Evolutionary conservation across 345 rosid species (phyloP), one percentile per base, ranked within the genome.

Genomic region (Gossypium sturtianum): DNA sequence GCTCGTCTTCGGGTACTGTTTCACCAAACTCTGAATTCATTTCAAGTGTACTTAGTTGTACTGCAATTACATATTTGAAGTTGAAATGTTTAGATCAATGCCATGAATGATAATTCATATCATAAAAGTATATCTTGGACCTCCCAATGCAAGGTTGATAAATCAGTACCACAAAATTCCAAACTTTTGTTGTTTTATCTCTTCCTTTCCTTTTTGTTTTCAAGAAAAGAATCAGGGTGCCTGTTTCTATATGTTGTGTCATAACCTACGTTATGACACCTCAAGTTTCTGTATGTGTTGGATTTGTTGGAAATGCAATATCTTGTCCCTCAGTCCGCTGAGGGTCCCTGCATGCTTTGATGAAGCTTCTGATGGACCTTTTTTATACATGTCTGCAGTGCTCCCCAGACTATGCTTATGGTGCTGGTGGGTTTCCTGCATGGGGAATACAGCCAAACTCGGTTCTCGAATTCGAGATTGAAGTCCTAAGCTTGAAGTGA

Each of bases 401-500:
- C 85, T 80, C 97, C 56, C 94, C 98, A 3, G 97, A 94, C 82
- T 92, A 91, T 71, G 98, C 97, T 9, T 94, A 92, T 82, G 98
- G 98, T 22, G 63, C 97, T 57, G 60, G 78, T 78, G 98, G 97
- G 72, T 94, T 92, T 82, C 83, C 88, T 53, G 78, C 87, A 51
- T 89, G 98, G 98, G 97, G 97, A 5, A 94, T 94, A 64, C 91
- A 86, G 48, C 92, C 97, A 0, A 89, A 94, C 88, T 92, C 97
- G 0, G 90, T 80, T 75, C 89, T 92, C 70, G 95, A 84, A 72
- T 90, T 94, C 73, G 98, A 94, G 80, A 92, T 94, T 49, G 97
- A 94, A 87, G 97, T 94, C 66, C 81, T 94, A 9, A 66, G 78
- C 7, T 72, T 74, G 15, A n/a, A 89, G 88, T 92, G 72, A 93